Evolutionary conservation across 306 rosid genomes (phyloP).

Genomic region (Quercus cerris): DNA sequence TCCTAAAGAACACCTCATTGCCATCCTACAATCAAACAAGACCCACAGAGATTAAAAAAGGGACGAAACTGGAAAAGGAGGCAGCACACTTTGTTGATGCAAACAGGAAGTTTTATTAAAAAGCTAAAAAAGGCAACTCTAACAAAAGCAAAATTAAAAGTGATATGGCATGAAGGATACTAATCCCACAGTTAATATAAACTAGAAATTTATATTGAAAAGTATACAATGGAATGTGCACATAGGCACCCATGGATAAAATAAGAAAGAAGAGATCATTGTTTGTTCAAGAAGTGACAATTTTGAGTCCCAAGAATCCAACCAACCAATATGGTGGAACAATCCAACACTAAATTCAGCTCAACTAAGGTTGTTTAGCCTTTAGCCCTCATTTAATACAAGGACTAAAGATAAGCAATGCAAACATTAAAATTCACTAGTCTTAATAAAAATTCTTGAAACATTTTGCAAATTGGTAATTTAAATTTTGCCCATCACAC

Average conservation of each 20-base stretch:
- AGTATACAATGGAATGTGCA: background rate
- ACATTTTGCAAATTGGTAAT: background rate
- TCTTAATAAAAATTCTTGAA: background rate
- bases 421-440: too few species aligned
- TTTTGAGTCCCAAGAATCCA: background rate
- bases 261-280: background rate
- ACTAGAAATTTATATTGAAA: background rate
- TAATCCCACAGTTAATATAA: background rate
- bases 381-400: too few species aligned
- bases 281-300: background rate
- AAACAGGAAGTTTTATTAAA: background rate
- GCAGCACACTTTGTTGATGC: background rate
- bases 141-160: background rate
- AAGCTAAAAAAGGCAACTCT: background rate
- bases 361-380: too few species aligned
- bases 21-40: conserved; percentile 44
- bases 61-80: background rate
- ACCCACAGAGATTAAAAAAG: background rate
- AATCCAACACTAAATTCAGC: background rate
- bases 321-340: background rate
- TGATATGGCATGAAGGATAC: background rate
- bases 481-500: background rate
- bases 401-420: too few species aligned
- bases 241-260: background rate
- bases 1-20: conserved; percentile 52